phyloP scores from a whole-genome alignment of 176 grass and related monocot genomes.

The Oryza punctata region DNA sequence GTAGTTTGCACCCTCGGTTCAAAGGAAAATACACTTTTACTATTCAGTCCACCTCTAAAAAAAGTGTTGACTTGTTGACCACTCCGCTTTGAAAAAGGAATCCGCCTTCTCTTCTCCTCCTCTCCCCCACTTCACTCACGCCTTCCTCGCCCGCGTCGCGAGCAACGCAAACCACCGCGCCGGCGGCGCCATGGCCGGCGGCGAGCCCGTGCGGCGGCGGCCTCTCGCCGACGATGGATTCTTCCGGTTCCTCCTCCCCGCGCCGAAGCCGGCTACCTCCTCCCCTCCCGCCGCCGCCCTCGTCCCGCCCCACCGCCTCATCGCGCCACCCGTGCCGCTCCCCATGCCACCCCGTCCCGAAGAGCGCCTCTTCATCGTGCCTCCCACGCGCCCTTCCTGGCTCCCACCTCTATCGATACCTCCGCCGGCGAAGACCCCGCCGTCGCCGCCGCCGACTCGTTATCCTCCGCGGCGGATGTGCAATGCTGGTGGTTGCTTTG shows the following conservation, averaged over 20 bases:
- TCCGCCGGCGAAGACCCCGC: not conserved
- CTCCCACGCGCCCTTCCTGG: conserved; percentile 38
- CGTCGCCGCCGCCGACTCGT: not conserved
- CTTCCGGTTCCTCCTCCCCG: conserved; percentile 42
- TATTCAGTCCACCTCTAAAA: not conserved
- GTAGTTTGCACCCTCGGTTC: conserved; percentile 10
- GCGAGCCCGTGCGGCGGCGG: not conserved
- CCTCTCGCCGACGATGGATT: conserved; percentile 1
- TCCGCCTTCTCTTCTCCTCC: not conserved
- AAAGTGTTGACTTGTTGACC: not conserved
- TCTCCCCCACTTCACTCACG: conserved; percentile 13
- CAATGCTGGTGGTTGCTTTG: conserved; percentile 14
- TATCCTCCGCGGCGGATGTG: not conserved
- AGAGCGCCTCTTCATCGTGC: conserved; percentile 45
- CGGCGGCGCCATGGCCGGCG: conserved; percentile 29
- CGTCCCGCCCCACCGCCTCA: conserved; percentile 50
- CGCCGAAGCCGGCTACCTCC: conserved; percentile 14
- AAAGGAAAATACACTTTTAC: not conserved
- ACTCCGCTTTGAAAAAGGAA: not conserved
- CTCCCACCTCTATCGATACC: not conserved
- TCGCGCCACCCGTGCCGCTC: conserved; percentile 1
- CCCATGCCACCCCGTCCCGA: not conserved
- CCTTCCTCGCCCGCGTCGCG: conserved; percentile 2
- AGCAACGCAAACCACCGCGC: not conserved
- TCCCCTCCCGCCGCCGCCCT: not conserved